Percentiles rank a stretch among this genome's conserved stretches.
Evolutionary conservation across 345 rosid genomes (phyloP).

Genomic region (Acer yangbiense): DNA sequence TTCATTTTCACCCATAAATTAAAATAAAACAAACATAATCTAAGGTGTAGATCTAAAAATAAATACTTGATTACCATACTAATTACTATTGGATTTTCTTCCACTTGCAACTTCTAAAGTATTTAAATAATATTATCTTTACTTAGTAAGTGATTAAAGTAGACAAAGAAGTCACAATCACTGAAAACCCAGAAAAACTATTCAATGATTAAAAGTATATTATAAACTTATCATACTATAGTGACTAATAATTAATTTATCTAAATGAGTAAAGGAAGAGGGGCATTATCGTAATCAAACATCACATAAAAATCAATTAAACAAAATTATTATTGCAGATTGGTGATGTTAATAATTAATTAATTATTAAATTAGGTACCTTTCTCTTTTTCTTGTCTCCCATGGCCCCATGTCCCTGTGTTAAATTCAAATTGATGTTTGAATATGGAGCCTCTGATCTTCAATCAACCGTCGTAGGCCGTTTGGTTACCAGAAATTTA

Average conservation of each 20-base stretch:
- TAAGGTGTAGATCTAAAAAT: too few relatives aligned
- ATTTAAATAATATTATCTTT: too few relatives aligned
- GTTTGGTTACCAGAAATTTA: conserved; percentile 21
- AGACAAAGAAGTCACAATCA: not conserved
- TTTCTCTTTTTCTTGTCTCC: not conserved
- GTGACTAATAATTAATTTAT: too few relatives aligned
- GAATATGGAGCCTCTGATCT: conserved; percentile 34
- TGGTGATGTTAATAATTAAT: too few relatives aligned
- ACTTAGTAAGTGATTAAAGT: not conserved
- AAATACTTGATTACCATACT: not conserved
- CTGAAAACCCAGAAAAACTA: not conserved
- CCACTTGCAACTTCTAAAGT: not conserved
- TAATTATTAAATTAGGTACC: not conserved
- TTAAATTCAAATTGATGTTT: conserved; percentile 21
- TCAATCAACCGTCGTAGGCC: conserved; percentile 23
- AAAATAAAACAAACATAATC: too few relatives aligned
- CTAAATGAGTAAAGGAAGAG: not conserved
- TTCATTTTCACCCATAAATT: too few relatives aligned
- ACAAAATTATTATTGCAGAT: conserved; percentile 12
- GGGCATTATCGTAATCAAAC: conserved; percentile 18
- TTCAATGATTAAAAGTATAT: not conserved
- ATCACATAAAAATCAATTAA: not conserved
- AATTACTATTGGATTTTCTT: not conserved
- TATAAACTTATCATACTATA: too few relatives aligned
- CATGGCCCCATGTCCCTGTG: not conserved